Evolutionary conservation across 805 yeast genomes (phyloP), one percentile per base, ranked within the genome.

Genomic region (Candida caryicola): DNA sequence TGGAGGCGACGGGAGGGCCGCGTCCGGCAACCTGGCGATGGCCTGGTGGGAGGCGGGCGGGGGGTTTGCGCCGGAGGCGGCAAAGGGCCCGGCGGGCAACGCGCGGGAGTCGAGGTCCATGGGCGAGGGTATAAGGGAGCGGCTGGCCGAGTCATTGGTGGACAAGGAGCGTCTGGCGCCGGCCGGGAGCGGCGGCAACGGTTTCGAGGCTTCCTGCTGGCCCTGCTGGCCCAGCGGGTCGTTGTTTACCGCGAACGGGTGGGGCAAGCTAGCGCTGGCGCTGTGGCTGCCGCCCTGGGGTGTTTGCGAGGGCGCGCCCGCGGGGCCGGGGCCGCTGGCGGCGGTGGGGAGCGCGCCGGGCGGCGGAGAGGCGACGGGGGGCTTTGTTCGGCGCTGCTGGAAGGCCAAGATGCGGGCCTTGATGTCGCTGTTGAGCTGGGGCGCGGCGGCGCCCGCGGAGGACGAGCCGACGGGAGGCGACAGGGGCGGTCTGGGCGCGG

Each of bases 371-470:
- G 31, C 28, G 10, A 53, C 29, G 16, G 45, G 50, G 14, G 49
- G 54, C 38, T 51, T 58, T 12, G 60, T 44, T 49, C 96, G 75
- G 53, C 83, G 80, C 46, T 86, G 88, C 59, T 89, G 96, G 51
- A 90, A 85, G 0, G 95, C 96, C 58, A 85, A 65, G 26, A 90
- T 73, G 46, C 93, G 71, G 1, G 96, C 96, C 59, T 89, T 96
- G 29, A 88, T 76, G 45, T 85, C 91, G 8, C 93, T 82, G 31
- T 44, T 46, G 3, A 46, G 25, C 26, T 44, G 48, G 15, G 45
- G 34, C 8, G 47, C 39, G 21, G 35, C 21, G n/a, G n/a, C n/a
- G n/a, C n/a, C n/a, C 8, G 35, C 38, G 17, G 42, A 30, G 3
- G 19, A 17, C 3, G 33, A 4, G 14, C 29, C 29, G 4, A 34